Evolutionary conservation across 257 asterid species (phyloP).

Genomic region (Oldenlandia corymbosa): DNA sequence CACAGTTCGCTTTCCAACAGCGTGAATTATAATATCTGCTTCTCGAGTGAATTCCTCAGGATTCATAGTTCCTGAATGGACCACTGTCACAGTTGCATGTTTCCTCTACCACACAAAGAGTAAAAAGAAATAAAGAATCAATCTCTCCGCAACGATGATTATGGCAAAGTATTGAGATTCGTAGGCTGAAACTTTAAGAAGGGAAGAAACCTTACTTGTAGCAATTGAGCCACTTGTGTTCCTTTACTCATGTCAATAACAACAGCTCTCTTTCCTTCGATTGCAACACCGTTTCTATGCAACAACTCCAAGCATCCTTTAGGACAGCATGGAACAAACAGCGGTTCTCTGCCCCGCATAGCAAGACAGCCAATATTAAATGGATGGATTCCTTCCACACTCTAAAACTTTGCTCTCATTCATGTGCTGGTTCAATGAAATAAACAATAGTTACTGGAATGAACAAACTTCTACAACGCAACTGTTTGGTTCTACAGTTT

Average conservation of each 20-base stretch:
- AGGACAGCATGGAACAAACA: slow-evolving; percentile 91
- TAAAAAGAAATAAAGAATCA: not conserved
- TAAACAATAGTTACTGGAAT: not conserved
- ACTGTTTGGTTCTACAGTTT: not conserved
- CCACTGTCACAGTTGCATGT: slow-evolving; percentile 81
- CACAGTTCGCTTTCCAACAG: slow-evolving; percentile 83
- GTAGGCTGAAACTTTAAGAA: slow-evolving; percentile 1
- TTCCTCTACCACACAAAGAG: slow-evolving; percentile 51
- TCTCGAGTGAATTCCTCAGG: slow-evolving; percentile 76
- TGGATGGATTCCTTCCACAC: slow-evolving; percentile 96
- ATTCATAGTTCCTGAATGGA: slow-evolving; percentile 77
- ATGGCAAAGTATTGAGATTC: not conserved
- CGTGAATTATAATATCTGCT: slow-evolving; percentile 82
- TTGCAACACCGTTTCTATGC: slow-evolving; percentile 61
- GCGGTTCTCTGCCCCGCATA: slow-evolving; percentile 88
- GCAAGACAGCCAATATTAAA: slow-evolving; percentile 85
- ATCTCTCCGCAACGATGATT: too few species aligned
- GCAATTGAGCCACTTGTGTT: slow-evolving; percentile 77
- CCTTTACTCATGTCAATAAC: slow-evolving; percentile 95
- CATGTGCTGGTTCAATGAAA: slow-evolving; percentile 53
- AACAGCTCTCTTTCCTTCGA: slow-evolving; percentile 86
- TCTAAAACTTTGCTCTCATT: slow-evolving; percentile 70
- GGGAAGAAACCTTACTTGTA: slow-evolving; percentile 61
- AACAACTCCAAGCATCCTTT: slow-evolving; percentile 88
- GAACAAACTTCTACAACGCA: slow-evolving; percentile 3